Conservation (phyloP, 2,329 filamentous ascomycete genomes). For the Cercospora berteroae region DNA sequence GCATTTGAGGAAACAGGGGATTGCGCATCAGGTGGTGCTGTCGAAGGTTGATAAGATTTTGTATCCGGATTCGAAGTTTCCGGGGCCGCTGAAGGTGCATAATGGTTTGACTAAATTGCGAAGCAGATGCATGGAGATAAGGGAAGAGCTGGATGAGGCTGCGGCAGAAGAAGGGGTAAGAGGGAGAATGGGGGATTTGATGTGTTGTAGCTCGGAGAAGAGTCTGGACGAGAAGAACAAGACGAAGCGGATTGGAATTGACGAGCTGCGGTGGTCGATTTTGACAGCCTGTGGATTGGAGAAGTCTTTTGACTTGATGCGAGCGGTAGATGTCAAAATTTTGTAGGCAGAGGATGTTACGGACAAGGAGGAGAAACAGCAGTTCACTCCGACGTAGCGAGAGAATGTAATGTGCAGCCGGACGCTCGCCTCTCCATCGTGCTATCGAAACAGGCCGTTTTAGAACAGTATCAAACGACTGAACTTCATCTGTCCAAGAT, state of each 20-base stretch:
- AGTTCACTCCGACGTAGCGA: background rate
- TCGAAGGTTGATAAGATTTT: conserved; percentile 63
- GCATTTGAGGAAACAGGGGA: conserved; percentile 54
- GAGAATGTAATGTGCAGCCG: background rate
- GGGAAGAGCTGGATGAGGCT: conserved; percentile 45
- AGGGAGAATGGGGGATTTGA: conserved; percentile 56
- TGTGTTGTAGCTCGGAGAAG: conserved; percentile 58
- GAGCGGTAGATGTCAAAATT: conserved; percentile 4
- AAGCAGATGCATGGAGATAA: conserved; percentile 41
- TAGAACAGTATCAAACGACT: background rate
- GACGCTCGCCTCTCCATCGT: background rate
- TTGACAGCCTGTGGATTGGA: conserved; percentile 61
- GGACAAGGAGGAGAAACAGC: background rate
- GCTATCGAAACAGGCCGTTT: background rate
- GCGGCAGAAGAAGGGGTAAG: conserved; percentile 35
- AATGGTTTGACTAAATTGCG: conserved; percentile 39
- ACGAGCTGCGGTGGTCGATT: conserved; percentile 63
- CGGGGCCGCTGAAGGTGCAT: conserved; percentile 28
- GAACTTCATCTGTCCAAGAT: background rate
- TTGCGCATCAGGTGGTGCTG: conserved; percentile 65
- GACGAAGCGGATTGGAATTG: conserved; percentile 59
- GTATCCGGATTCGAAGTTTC: conserved; percentile 31
- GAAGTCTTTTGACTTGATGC: conserved; percentile 5
- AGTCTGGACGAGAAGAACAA: conserved; percentile 46
- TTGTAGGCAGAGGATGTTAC: background rate